Conservation (phyloP, 1,284 basidiomycete genomes). For the Ustilago hordei region DNA sequence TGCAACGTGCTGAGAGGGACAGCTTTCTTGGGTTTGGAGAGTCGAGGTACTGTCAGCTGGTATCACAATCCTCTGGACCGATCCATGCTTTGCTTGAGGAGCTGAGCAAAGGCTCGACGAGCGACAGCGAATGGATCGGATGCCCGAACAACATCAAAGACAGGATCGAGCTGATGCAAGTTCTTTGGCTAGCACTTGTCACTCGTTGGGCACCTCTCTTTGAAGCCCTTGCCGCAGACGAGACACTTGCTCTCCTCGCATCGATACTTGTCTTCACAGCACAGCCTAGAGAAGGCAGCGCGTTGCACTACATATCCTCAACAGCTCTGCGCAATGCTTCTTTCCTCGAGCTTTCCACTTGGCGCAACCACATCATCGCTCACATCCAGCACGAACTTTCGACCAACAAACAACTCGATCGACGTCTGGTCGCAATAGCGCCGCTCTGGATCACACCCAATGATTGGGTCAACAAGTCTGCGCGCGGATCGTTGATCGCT, state of each 20-base stretch:
- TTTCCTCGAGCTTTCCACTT: conserved; percentile 53
- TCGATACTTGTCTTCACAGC: conserved; percentile 11
- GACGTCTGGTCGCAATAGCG: conserved; percentile 17
- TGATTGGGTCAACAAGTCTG: conserved; percentile 37
- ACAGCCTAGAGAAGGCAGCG: conserved; percentile 5
- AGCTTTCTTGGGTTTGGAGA: conserved; percentile 6
- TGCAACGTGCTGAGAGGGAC: conserved; percentile 48
- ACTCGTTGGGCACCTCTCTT: conserved; percentile 48
- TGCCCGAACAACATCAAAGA: conserved; percentile 6
- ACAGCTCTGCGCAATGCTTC: conserved; percentile 39
- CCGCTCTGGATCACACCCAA: conserved; percentile 24
- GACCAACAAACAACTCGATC: conserved; percentile 5
- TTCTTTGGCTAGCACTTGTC: conserved; percentile 50
- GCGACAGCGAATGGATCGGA: conserved; percentile 20
- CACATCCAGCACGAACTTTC: conserved; percentile 10
- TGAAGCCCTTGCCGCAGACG: conserved; percentile 20
- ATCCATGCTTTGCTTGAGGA: conserved; percentile 13
- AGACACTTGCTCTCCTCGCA: conserved; percentile 23
- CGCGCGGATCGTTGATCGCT: conserved; percentile 22
- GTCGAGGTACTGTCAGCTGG: conserved; percentile 33
- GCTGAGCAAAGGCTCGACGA: neutral
- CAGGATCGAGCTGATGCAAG: conserved; percentile 27
- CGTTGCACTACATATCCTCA: conserved; percentile 22
- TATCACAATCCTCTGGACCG: conserved; percentile 8
- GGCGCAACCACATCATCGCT: conserved; percentile 38